Base-by-base conservation (phyloP, 768 basidiomycete species). In the Boletus rubescentipes region DNA sequence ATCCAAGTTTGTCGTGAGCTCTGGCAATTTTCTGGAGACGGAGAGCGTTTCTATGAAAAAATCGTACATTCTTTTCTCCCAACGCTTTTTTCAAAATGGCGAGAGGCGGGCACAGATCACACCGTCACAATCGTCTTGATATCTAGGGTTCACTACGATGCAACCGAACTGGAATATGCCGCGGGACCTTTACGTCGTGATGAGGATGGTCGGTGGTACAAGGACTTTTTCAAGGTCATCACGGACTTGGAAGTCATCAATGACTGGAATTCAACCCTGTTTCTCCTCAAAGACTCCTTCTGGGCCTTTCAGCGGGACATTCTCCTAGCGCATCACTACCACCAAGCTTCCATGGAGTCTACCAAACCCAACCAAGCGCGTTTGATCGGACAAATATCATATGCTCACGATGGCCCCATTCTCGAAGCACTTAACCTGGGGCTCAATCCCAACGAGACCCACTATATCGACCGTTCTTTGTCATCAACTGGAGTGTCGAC, bases 31-130 rank as follows among this genome's bases (percentile, higher is more conserved):
- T 83, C 94, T 21, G 93, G 91, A 34, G 97, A 98, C 57, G 97
- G 97, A 21, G 94, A 97, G 69, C 84, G 95, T 6, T 93, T 89
- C 72, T 89, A 92, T 66, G 97, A 98, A 69, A 98, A 98, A 74
- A 90, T 96, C n/a, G 89, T 96, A 3, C 94, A 98, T 67, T 92
- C 94, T 4, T 98, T 98, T 74, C 82, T 99, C 9, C 94, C 96
- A 1, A 82, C 89, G 14, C 80, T 98, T 4, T 94, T 98, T 62
- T 70, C 80, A 11, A 87, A 85, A 57, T 98, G 94, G 94, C 77
- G 81, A 41, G 85, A 89, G 51, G 80, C 86, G 5, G 84, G 86
- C 34, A 91, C 96, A 26, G 95, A 93, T 48, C 97, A 99, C 64
- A 90, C 87, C 9, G 89, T 96, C 51, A 94, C 94, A 16, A 90